These are phyloP conservation scores for Cryphonectria nitschkei DNA, from an alignment of 2,329 filamentous ascomycete species.

Conservation along the genomic window DNA sequence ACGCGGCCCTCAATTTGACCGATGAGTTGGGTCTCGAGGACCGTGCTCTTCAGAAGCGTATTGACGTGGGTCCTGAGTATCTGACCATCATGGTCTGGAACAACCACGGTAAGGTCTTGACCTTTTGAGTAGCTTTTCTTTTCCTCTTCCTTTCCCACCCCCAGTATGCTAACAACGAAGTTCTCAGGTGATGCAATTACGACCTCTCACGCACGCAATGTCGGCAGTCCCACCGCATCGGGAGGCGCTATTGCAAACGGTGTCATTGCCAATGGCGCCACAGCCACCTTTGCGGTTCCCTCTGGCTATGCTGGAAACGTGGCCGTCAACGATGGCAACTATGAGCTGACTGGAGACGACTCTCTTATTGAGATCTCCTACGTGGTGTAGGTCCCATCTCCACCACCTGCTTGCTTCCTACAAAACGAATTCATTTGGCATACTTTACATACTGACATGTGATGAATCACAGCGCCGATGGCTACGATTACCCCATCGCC, in stretches of 20 bases:
- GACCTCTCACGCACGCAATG: constrained; percentile 29
- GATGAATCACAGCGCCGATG: not conserved
- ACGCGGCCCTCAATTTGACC: not conserved
- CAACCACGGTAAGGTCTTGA: not conserved
- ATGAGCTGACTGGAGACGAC: constrained; percentile 21
- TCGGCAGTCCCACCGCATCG: constrained; percentile 20
- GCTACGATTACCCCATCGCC: constrained; percentile 13
- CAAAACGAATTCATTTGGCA: too few relatives aligned
- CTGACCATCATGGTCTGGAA: constrained; percentile 18
- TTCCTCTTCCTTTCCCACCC: too few relatives aligned
- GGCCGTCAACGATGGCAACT: constrained; percentile 27
- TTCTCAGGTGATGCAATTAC: constrained; percentile 22
- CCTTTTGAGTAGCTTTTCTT: too few relatives aligned
- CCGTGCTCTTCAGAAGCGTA: not conserved
- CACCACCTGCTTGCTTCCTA: too few relatives aligned
- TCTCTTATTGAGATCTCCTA: constrained; percentile 31
- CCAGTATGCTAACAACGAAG: not conserved
- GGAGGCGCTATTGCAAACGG: constrained; percentile 26
- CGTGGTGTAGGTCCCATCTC: constrained; percentile 5
- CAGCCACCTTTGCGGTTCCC: constrained; percentile 29
- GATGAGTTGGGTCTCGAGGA: not conserved
- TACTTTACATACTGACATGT: not conserved
- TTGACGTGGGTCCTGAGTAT: constrained; percentile 3
- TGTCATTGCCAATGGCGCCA: constrained; percentile 22
- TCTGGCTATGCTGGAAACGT: constrained; percentile 33